phyloP scores from a whole-genome alignment of 768 basidiomycete species.

The Austroboletus eburneus region DNA sequence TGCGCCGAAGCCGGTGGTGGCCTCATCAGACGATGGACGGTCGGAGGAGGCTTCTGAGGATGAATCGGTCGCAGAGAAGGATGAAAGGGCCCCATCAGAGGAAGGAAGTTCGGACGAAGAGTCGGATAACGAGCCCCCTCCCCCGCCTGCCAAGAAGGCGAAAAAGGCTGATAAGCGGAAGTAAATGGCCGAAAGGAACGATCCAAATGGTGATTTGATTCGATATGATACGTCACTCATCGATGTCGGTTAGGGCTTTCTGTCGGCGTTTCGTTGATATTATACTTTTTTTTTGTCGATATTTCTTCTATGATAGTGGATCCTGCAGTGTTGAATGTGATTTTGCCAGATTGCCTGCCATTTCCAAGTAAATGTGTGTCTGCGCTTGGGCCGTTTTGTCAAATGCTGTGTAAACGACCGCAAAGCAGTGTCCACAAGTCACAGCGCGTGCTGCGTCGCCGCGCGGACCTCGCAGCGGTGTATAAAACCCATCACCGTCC shows the following conservation, averaged over 20 bases:
- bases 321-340: conserved; percentile 1
- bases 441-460: conserved; percentile 16
- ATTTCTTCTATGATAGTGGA: conserved; percentile 22
- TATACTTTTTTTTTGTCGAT: conserved; percentile 26
- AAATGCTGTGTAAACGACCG: conserved; percentile 26
- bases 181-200: conserved; percentile 10
- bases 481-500: conserved; percentile 22
- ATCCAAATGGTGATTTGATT: conserved; percentile 9
- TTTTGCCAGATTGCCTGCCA: neutral
- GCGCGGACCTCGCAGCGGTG: neutral
- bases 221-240: conserved; percentile 1
- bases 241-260: conserved; percentile 5
- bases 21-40: conserved; percentile 27
- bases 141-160: conserved; percentile 28
- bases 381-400: conserved; percentile 12
- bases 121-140: conserved; percentile 26
- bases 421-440: conserved; percentile 32
- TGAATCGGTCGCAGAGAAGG: conserved; percentile 26
- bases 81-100: conserved; percentile 23
- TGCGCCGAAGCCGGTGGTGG: conserved; percentile 23
- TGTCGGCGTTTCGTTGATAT: conserved; percentile 16
- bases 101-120: conserved; percentile 22
- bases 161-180: conserved; percentile 27
- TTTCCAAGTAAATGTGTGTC: conserved; percentile 6
- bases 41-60: conserved; percentile 28